A percentile compares a stretch with the other conserved stretches of the same genome.
These are phyloP conservation scores for Seiridium cupressi DNA, from an alignment of 2,329 filamentous ascomycete genomes.

Conservation along the genomic window DNA sequence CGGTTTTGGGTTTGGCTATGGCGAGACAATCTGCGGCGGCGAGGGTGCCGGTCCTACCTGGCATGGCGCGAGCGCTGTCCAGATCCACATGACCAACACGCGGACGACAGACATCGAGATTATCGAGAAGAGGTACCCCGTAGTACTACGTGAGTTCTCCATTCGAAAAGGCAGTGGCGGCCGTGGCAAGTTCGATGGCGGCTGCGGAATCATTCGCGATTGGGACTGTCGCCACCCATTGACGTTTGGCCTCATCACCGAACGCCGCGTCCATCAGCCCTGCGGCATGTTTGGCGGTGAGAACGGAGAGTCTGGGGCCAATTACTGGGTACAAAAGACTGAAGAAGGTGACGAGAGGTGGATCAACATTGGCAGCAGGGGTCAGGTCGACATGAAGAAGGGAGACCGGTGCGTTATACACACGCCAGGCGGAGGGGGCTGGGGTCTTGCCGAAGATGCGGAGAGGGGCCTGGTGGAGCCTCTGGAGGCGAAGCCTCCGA, in stretches of 20 bases:
- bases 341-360: conserved; percentile 12
- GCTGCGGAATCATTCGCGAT: conserved; percentile 67
- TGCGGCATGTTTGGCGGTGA: conserved; percentile 71
- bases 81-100: conserved; percentile 76
- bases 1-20: conserved; percentile 65
- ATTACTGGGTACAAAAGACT: conserved; percentile 58
- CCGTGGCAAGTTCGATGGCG: conserved; percentile 58
- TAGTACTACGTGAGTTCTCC: conserved; percentile 63
- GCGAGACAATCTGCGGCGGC: conserved; percentile 74
- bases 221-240: conserved; percentile 71
- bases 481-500: background rate
- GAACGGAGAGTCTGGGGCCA: conserved; percentile 65
- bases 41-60: conserved; percentile 65
- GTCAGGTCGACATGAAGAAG: conserved; percentile 12
- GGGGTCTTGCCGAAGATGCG: background rate
- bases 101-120: conserved; percentile 71
- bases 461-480: background rate
- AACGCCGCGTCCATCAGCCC: conserved; percentile 67
- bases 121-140: conserved; percentile 68
- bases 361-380: conserved; percentile 13
- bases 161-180: conserved; percentile 58
- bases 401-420: conserved; percentile 14
- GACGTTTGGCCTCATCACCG: conserved; percentile 68
- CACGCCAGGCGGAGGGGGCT: conserved; percentile 3
- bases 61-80: conserved; percentile 66